These are phyloP conservation scores for Ophiostoma perfectum DNA, from an alignment of 2,329 filamentous ascomycete genomes.

Conservation along the genomic window DNA sequence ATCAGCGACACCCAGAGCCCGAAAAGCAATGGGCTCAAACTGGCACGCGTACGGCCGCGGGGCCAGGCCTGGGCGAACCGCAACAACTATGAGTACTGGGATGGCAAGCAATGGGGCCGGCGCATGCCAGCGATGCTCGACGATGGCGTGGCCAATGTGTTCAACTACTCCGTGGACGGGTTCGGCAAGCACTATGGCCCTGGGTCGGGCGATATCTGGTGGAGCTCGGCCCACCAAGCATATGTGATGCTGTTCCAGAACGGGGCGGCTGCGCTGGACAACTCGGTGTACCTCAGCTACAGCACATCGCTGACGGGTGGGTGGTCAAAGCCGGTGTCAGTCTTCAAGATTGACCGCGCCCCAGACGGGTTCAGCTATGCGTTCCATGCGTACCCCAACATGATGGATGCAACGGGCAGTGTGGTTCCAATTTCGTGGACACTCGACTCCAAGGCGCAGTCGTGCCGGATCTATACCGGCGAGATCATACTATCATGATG, in stretches of 20 bases:
- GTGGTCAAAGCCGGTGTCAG: constrained; percentile 21
- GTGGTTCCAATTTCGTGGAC: constrained; percentile 25
- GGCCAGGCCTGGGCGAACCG: constrained; percentile 21
- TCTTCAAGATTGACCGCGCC: constrained; percentile 22
- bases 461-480: constrained; percentile 23
- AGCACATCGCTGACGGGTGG: constrained; percentile 23
- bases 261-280: constrained; percentile 24
- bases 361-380: constrained; percentile 25
- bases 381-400: constrained; percentile 26
- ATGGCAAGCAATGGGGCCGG: constrained; percentile 21
- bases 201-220: constrained; percentile 25
- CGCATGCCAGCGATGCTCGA: constrained; percentile 22
- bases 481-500: constrained; percentile 23
- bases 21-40: constrained; percentile 26
- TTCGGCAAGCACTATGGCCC: constrained; percentile 27
- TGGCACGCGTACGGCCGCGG: constrained; percentile 22
- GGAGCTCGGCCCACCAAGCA: constrained; percentile 23
- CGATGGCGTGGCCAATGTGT: constrained; percentile 24
- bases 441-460: constrained; percentile 24
- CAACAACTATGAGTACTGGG: constrained; percentile 24
- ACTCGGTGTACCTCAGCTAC: constrained; percentile 22
- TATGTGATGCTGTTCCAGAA: constrained; percentile 27
- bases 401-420: constrained; percentile 22
- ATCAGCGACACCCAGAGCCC: constrained; percentile 21
- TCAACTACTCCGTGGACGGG: constrained; percentile 21